A percentile compares a stretch with the other conserved stretches of the same genome.
Conservation (phyloP, 148 eudicot species). For the Camellia lanceoleosa region DNA sequence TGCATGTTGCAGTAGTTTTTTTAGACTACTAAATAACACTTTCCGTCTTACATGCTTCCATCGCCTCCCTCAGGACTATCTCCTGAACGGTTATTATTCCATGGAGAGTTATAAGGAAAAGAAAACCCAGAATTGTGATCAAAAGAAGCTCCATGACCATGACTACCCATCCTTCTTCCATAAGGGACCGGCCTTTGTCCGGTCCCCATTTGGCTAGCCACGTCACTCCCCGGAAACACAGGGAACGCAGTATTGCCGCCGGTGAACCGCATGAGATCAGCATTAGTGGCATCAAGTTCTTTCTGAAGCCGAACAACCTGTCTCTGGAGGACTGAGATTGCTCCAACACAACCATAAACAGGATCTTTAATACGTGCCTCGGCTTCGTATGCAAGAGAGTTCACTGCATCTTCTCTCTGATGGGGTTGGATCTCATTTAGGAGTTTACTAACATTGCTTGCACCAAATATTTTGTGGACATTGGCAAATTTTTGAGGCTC, state of each 20-base stretch:
- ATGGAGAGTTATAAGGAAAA: constrained; percentile 11
- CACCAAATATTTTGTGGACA: constrained; percentile 58
- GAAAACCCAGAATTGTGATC: not conserved
- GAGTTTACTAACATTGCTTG: constrained; percentile 23
- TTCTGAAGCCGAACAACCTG: constrained; percentile 46
- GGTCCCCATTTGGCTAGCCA: not conserved
- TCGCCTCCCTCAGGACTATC: constrained; percentile 12
- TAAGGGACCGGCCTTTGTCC: not conserved
- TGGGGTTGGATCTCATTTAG: constrained; percentile 46
- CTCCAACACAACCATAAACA: constrained; percentile 56
- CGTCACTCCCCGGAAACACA: constrained; percentile 13
- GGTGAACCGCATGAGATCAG: constrained; percentile 35
- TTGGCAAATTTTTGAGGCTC: constrained; percentile 53
- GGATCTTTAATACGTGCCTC: constrained; percentile 56
- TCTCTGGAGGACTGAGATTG: constrained; percentile 51
- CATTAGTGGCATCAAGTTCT: constrained; percentile 54
- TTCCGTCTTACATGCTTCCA: not conserved
- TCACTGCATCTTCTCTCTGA: constrained; percentile 56
- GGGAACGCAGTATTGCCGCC: constrained; percentile 16
- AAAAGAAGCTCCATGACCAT: not conserved
- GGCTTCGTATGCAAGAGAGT: constrained; percentile 55
- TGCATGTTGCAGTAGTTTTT: no score
- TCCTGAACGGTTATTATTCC: constrained; percentile 15
- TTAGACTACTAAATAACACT: no score
- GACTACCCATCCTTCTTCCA: constrained; percentile 7